phyloP scores from a whole-genome alignment of 495 filamentous ascomycete species.

The Aspergillus haitiensis region DNA sequence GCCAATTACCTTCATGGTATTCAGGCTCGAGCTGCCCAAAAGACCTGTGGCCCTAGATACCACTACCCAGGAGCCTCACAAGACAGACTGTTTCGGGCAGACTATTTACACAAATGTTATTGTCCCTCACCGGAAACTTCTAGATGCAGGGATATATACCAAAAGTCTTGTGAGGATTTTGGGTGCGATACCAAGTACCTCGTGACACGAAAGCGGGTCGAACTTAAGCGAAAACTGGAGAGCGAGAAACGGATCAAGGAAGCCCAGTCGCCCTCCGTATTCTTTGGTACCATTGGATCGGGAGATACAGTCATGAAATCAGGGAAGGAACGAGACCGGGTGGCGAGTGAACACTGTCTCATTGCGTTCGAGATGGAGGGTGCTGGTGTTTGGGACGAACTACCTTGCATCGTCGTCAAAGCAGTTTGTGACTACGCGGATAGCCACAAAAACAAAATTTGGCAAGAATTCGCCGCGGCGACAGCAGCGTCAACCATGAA shows the following conservation, averaged over 20 bases:
- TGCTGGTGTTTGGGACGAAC: slow-evolving; percentile 30
- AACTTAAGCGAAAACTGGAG: slow-evolving; percentile 8
- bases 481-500: slow-evolving; percentile 34
- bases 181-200: no score
- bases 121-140: no score
- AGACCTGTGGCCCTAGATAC: no score
- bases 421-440: slow-evolving; percentile 46
- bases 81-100: no score
- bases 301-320: slow-evolving; percentile 36
- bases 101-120: no score
- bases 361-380: slow-evolving; percentile 40
- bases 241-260: not conserved
- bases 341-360: slow-evolving; percentile 15
- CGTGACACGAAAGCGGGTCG: slow-evolving; percentile 9
- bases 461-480: slow-evolving; percentile 42
- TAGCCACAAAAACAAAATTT: slow-evolving; percentile 44
- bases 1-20: no score
- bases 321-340: slow-evolving; percentile 28
- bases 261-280: slow-evolving; percentile 16
- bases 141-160: no score
- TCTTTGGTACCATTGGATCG: slow-evolving; percentile 32
- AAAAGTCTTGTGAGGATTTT: no score
- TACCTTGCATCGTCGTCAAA: slow-evolving; percentile 38
- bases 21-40: no score
- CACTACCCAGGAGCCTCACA: no score